phyloP scores from a whole-genome alignment of 306 rosid genomes.

The Carpinus fangiana region DNA sequence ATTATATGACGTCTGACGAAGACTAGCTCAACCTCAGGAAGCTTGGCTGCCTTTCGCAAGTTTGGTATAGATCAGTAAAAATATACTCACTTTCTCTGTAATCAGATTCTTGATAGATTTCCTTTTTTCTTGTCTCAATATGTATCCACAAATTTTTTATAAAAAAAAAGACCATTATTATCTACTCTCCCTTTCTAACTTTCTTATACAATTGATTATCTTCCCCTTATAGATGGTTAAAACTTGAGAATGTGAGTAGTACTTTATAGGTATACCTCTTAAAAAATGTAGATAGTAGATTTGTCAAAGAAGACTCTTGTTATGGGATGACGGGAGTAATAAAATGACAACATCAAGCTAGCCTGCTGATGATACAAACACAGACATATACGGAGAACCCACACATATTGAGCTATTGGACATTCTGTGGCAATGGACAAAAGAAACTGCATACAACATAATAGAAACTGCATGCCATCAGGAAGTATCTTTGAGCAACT shows the following conservation, averaged over 20 bases:
- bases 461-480: neutral
- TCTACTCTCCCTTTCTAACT: slow-evolving; percentile 2
- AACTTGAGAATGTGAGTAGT: neutral
- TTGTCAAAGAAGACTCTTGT: neutral
- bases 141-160: neutral
- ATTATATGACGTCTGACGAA: neutral
- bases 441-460: neutral
- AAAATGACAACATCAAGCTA: neutral
- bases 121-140: neutral
- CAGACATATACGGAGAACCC: too few relatives aligned
- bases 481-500: neutral
- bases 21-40: neutral
- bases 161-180: neutral
- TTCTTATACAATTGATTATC: neutral
- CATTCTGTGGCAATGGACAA: neutral
- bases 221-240: neutral
- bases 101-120: neutral
- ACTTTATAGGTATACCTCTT: neutral
- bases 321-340: neutral
- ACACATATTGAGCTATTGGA: neutral
- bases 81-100: neutral
- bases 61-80: neutral
- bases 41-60: neutral
- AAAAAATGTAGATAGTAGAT: too few relatives aligned
- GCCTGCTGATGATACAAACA: neutral